phyloP scores from a whole-genome alignment of 768 basidiomycete species.

The Termitomyces sp. region DNA sequence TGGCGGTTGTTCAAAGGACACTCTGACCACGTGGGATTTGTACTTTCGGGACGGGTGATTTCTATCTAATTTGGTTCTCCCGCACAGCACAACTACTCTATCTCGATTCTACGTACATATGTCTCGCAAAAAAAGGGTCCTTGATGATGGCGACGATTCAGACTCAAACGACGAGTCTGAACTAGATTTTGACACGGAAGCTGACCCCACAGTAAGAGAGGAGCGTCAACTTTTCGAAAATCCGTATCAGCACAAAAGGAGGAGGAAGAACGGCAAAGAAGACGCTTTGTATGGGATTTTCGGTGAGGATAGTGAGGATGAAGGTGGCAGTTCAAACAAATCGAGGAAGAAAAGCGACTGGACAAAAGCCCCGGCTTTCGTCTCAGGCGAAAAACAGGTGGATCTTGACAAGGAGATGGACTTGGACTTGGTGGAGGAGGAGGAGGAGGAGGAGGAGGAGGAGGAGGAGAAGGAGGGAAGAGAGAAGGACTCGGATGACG shows the following conservation, averaged over 20 bases:
- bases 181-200: conserved; percentile 37
- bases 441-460: conserved; percentile 26
- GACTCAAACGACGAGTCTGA: conserved; percentile 61
- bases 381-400: conserved; percentile 49
- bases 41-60: not conserved
- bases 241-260: conserved; percentile 68
- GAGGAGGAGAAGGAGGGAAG: conserved; percentile 23
- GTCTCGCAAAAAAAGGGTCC: conserved; percentile 70
- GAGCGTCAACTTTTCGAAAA: conserved; percentile 75
- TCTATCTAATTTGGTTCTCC: conserved; percentile 1
- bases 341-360: conserved; percentile 50
- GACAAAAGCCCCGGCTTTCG: conserved; percentile 74
- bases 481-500: conserved; percentile 26
- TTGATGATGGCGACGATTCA: conserved; percentile 64
- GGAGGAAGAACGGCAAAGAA: conserved; percentile 60
- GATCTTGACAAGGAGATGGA: conserved; percentile 37
- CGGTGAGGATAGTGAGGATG: conserved; percentile 66
- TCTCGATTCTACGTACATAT: conserved; percentile 27
- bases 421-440: conserved; percentile 20
- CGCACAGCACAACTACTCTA: not conserved
- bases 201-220: conserved; percentile 59
- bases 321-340: conserved; percentile 25
- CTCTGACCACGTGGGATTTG: not conserved
- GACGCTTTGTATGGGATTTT: conserved; percentile 75
- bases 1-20: too few relatives aligned